Evolutionary conservation across 2,329 filamentous ascomycete genomes (phyloP).

Genomic region (Alternaria angustiovoidea): DNA sequence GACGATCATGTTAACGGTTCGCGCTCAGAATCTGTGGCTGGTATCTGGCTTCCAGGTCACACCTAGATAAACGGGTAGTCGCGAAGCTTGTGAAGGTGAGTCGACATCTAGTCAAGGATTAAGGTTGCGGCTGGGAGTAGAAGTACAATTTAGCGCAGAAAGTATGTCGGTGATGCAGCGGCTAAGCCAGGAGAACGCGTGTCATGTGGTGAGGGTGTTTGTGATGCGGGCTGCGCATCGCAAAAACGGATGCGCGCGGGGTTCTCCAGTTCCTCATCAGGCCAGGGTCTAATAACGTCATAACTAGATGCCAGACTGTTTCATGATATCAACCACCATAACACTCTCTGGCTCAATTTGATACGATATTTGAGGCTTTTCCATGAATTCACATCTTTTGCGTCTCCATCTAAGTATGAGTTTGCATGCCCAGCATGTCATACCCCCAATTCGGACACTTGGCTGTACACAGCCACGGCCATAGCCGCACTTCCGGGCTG

Average conservation of each 20-base stretch:
- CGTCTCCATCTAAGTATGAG: neutral
- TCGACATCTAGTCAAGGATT: constrained; percentile 33
- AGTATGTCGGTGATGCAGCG: constrained; percentile 18
- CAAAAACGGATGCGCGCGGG: constrained; percentile 31
- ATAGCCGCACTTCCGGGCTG: constrained; percentile 29
- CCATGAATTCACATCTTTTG: neutral
- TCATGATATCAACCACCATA: neutral
- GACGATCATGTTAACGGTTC: constrained; percentile 55
- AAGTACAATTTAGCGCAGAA: constrained; percentile 19
- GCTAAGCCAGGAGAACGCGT: constrained; percentile 45
- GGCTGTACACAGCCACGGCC: constrained; percentile 39
- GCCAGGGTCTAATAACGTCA: constrained; percentile 30
- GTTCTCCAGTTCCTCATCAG: constrained; percentile 8
- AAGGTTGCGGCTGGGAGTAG: constrained; percentile 14
- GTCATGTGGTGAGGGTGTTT: constrained; percentile 33
- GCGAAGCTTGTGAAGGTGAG: constrained; percentile 23
- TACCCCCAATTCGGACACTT: constrained; percentile 4
- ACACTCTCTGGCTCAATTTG: neutral
- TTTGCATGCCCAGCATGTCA: neutral
- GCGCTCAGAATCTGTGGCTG: constrained; percentile 2
- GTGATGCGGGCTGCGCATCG: constrained; percentile 27
- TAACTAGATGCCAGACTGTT: constrained; percentile 1
- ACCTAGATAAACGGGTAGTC: constrained; percentile 26
- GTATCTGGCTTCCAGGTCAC: constrained; percentile 5
- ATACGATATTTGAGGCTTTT: neutral